Base-by-base conservation (phyloP, 179 eudicot species). In the Spinacia oleracea region DNA sequence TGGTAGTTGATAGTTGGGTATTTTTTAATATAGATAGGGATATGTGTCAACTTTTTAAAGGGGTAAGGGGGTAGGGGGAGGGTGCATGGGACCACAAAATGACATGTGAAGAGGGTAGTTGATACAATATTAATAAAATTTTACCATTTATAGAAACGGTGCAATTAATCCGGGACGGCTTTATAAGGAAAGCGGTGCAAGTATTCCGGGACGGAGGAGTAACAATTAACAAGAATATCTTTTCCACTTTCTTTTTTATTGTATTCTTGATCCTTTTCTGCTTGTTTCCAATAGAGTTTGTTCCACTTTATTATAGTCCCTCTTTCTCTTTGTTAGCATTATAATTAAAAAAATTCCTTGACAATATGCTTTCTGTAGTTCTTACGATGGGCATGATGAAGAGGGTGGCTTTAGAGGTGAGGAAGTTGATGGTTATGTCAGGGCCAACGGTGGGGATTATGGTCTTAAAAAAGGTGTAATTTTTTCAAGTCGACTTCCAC, bases 371-470 rank as follows among this genome's bases (percentile, higher is more conserved):
- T 74, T 72, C 68, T 40, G 58, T 64, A 74, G 78, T 2, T 84
- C 53, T 72, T 91, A 84, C 83, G 97, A 90, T 80, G 97, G 93
- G 71, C 88, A 82, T 82, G 96, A 87, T 50, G 97, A 93, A 65
- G 96, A 91, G 81, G 92, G 87, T 53, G 80, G 81, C 70, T 60
- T 70, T 59, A 91, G 91, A 74, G 86, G 82, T 59, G 92, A 87
- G 66, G 96, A 84, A 80, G 23, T 42, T 74, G 82, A 74, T 31
- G 74, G 59, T 67, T 21, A 66, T 74, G 72, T 70, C 59, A 53
- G 77, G 73, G 76, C 83, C 53, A 93, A 91, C 76, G 96, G 97
- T 75, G 91, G 88, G 78, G 92, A 88, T 83, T 80, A 42, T 87
- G 80, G 83, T 69, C 73, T 73, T 18, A 89, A 82, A 86, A 92